Base-by-base conservation (phyloP, 2,329 filamentous ascomycete species). In the Helminthosporium solani region DNA sequence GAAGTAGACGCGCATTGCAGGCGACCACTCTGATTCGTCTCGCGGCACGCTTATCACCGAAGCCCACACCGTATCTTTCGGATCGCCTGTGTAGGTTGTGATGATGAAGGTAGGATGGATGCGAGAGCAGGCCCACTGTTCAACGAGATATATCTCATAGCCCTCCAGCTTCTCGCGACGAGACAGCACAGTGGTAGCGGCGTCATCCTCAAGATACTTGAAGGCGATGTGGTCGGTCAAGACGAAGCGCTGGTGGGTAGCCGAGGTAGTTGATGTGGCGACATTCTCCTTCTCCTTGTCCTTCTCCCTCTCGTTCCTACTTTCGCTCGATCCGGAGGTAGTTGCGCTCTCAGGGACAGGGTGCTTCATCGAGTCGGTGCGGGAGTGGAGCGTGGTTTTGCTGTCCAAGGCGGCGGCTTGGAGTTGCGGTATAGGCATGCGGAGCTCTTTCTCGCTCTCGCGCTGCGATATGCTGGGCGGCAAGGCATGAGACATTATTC, bases 61-160 rank as follows among this genome's bases (percentile, higher is more conserved):
- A 3, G 89, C 90, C 7, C 86, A 73, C n/a, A 95, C 84, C 0
- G 78, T 81, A 67, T 96, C 87, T 27, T 83, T 84, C 27, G 83
- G 78, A 60, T 96, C 90, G 44, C 92, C 94, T 0, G 92, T 97
- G 64, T 94, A 96, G 2, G 91, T 96, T 33, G 87, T 88, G 54
- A 97, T 95, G 40, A 95, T 82, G 53, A 95, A 88, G 14, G 92
- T 96, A 1, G 92, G 92, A 52, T 95, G 90, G 46, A 84, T 81
- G 42, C 94, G 84, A 11, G 92, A 96, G 70, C 91, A 96, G 5
- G 90, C 90, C 94, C 94, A 99, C 77, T 99, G 94, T 70, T 97
- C 94, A 54, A 97, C 90, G 14, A 97, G 74, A 70, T 97, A 97
- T 51, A 92, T 78, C 69, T 97, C 91, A 71, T 96, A 97, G 55